Base-by-base conservation (phyloP, 345 rosid genomes). In the Salix arbutifolia region DNA sequence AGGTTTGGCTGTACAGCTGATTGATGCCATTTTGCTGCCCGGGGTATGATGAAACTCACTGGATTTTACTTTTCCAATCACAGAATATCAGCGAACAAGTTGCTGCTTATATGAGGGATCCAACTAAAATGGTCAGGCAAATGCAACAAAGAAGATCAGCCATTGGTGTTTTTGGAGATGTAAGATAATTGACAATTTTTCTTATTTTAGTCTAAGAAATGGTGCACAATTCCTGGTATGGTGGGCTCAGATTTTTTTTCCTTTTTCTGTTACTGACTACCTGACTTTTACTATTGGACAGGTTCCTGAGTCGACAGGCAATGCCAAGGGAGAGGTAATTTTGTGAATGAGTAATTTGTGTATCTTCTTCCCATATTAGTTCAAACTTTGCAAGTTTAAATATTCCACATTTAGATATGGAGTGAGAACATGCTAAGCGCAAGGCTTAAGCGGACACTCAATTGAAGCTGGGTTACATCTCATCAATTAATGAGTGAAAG, bases 11-110 rank as follows among this genome's bases (percentile, higher is more conserved):
- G 65, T 40, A 4, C 31, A 37, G 26, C 58, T 67, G 76, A 31
- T 8, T 62, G 64, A 53, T 21, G 62, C 37, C 48, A 38, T 76
- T 40, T 9, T 71, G 12, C 40, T 38, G 2, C 18, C 68, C 2
- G 48, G 50, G 25, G 14, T 53, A 40, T 64, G 71, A 75, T 19
- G 65, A 69, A 76, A 72, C 78, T 82, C 65, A 78, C 73, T 37
- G 21, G 42, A 35, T 70, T 77, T 44, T 66, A 64, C 69, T 40
- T 76, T 77, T 65, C 25, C 37, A 50, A 70, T 65, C 28, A 25
- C 87, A 96, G 99, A 92, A 88, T 84, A 90, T 93, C 50, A 93
- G 97, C 73, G 98, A 90, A 60, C 97, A 96, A 88, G 97, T 96
- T 75, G 88, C 94, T 73, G 78, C 86, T 26, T 87, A 88, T 85